Base-by-base conservation (phyloP, 371 early-diverging fungal species). In the Mortierella polycephala region DNA sequence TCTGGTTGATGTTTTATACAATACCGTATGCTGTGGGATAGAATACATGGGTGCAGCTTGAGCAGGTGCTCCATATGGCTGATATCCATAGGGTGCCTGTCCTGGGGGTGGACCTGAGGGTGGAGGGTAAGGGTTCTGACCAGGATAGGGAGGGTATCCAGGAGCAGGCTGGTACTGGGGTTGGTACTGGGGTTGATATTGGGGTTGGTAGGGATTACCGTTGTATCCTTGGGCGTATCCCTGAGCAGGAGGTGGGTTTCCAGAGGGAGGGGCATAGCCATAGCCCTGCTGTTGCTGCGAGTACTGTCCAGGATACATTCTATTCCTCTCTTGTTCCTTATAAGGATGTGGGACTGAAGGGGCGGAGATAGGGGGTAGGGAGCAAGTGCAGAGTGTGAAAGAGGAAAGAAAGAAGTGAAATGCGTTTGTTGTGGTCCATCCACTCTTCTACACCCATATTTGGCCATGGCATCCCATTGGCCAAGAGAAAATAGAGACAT, bases 241-340 rank as follows among this genome's bases (percentile, higher is more conserved):
- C 16, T 64, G 71, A 0, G 57, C 53, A 53, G 62, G 66, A 21
- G 65, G 66, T 21, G 68, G 67, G 18, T 51, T 42, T 51, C 62
- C 65, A 11, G 58, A 45, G 23, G 74, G 74, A 12, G 68, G 74
- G 20, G 67, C 62, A 13, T 74, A 68, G 23, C 66, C 66, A 52
- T 67, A 56, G 20, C 62, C 52, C 11, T 67, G 64, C 21, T 65
- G 62, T 13, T 67, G 62, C 16, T 68, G 65, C 13, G 62, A 69
- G 53, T 69, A 61, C 37, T 74, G 77, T 12, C 71, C 77, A 2
- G 77, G 77, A 21, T 71, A 76, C 71, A 71, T 76, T 4, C 30
- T 30, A 30, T 30, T 30, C 4, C 30, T 30, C 30, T 2, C 30
- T 30, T 30, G 30, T 30, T 30, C 30, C 4, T 30, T 30, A 37